Conservation (phyloP, 805 yeast genomes). For the Hagleromyces aurorensis region DNA sequence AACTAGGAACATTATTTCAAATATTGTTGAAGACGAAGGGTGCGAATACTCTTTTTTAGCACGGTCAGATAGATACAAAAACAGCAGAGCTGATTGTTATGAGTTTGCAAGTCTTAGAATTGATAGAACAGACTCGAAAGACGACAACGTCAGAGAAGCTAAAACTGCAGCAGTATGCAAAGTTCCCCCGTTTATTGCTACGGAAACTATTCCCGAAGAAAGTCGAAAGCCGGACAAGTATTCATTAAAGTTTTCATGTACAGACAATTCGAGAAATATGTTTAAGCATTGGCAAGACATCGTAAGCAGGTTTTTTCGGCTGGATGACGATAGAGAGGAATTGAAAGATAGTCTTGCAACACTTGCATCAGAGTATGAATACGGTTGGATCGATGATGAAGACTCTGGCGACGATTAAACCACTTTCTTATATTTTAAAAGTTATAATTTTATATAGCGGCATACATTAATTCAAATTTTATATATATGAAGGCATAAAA, state of each 20-base stretch:
- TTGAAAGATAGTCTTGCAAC: conserved; percentile 41
- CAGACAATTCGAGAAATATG: conserved; percentile 26
- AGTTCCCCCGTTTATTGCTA: conserved; percentile 22
- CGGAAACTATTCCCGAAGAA: conserved; percentile 25
- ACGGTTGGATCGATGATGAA: conserved; percentile 44
- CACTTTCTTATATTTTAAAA: conserved; percentile 3
- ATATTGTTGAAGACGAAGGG: conserved; percentile 8
- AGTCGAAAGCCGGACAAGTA: conserved; percentile 10
- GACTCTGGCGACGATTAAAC: conserved; percentile 35
- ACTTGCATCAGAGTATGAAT: conserved; percentile 40
- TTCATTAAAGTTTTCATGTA: conserved; percentile 12
- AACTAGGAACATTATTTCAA: conserved; percentile 19
- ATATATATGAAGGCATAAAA: too few species aligned
- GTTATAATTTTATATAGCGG: too few species aligned
- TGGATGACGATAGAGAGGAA: conserved; percentile 46
- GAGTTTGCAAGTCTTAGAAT: conserved; percentile 19
- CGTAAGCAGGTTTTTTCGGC: conserved; percentile 27
- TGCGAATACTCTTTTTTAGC: conserved; percentile 19
- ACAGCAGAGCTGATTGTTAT: conserved; percentile 7
- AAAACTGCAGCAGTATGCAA: conserved; percentile 14
- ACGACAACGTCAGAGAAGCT: conserved; percentile 5
- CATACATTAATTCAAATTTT: too few species aligned
- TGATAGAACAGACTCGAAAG: conserved; percentile 6
- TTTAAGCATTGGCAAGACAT: conserved; percentile 27
- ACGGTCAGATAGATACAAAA: conserved; percentile 8